Evolutionary conservation across 495 filamentous ascomycete species (phyloP).

Genomic region (Bacidia rubella): DNA sequence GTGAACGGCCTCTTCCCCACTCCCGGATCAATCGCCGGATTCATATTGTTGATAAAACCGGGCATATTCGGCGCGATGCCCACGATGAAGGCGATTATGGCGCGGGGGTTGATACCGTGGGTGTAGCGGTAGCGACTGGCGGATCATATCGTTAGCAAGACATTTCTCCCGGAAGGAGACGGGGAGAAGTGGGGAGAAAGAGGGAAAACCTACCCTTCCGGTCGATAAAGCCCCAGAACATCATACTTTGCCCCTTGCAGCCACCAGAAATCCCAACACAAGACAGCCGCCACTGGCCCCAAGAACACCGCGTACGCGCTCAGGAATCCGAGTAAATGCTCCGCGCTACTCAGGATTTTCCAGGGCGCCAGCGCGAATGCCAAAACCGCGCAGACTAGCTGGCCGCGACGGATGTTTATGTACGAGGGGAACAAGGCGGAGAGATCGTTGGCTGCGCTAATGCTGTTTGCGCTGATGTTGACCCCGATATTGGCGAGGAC

Average conservation of each 20-base stretch:
- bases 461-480: slow-evolving; percentile 53
- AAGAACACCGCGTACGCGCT: slow-evolving; percentile 53
- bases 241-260: slow-evolving; percentile 48
- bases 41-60: slow-evolving; percentile 39
- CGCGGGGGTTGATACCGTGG: slow-evolving; percentile 55
- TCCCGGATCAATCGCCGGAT: slow-evolving; percentile 29
- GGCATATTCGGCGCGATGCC: slow-evolving; percentile 50
- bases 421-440: slow-evolving; percentile 43
- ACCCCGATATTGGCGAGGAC: slow-evolving; percentile 34
- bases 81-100: slow-evolving; percentile 46
- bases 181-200: neutral
- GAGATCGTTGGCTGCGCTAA: slow-evolving; percentile 52
- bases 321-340: slow-evolving; percentile 48
- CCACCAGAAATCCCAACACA: slow-evolving; percentile 56
- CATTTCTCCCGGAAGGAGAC: neutral
- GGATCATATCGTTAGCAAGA: neutral
- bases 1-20: slow-evolving; percentile 38
- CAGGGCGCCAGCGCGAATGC: slow-evolving; percentile 51
- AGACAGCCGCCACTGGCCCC: slow-evolving; percentile 53
- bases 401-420: slow-evolving; percentile 50
- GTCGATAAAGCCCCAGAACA: slow-evolving; percentile 37
- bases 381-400: slow-evolving; percentile 43
- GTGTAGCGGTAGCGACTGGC: neutral
- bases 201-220: slow-evolving; percentile 12
- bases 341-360: slow-evolving; percentile 47